phyloP scores from a whole-genome alignment of 2,329 filamentous ascomycete species.

The Chaetomiaceae sp. region DNA sequence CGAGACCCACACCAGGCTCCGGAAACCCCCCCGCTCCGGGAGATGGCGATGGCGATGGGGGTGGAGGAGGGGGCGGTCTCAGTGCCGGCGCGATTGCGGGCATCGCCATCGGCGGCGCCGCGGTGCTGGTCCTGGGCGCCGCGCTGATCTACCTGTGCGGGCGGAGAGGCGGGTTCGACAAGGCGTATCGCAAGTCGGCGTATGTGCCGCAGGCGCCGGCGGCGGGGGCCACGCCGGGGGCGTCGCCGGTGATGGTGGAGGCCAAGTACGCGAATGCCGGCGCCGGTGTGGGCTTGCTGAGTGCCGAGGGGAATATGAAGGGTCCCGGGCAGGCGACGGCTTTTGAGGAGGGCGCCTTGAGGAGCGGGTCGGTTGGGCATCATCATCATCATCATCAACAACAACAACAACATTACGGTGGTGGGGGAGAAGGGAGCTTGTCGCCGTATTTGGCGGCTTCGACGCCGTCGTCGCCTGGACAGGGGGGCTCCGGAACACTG shows the following conservation, averaged over 20 bases:
- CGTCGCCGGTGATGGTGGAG: conserved; percentile 28
- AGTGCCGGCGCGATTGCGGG: conserved; percentile 53
- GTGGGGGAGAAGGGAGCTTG: no score
- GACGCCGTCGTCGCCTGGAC: conserved; percentile 1
- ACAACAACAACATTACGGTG: no score
- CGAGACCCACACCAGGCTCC: conserved; percentile 17
- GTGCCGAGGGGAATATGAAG: conserved; percentile 22
- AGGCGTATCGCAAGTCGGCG: conserved; percentile 32
- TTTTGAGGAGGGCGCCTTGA: conserved; percentile 25
- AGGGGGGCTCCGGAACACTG: not conserved
- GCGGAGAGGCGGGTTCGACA: conserved; percentile 37
- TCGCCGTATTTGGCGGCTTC: not conserved
- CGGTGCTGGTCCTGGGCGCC: conserved; percentile 41
- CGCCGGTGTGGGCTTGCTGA: not conserved
- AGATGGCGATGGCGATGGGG: conserved; percentile 10
- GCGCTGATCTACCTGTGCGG: conserved; percentile 47
- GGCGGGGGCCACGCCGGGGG: not conserved
- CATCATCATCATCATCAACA: no score
- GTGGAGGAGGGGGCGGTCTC: conserved; percentile 12
- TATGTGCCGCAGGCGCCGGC: not conserved
- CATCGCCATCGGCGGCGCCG: conserved; percentile 50
- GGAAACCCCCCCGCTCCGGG: conserved; percentile 6
- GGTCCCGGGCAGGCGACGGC: conserved; percentile 34
- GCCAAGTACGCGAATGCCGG: conserved; percentile 19
- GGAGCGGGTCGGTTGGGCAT: conserved; percentile 17